Base-by-base conservation (phyloP, 2,329 filamentous ascomycete species). In the Fusarium tricinctum region DNA sequence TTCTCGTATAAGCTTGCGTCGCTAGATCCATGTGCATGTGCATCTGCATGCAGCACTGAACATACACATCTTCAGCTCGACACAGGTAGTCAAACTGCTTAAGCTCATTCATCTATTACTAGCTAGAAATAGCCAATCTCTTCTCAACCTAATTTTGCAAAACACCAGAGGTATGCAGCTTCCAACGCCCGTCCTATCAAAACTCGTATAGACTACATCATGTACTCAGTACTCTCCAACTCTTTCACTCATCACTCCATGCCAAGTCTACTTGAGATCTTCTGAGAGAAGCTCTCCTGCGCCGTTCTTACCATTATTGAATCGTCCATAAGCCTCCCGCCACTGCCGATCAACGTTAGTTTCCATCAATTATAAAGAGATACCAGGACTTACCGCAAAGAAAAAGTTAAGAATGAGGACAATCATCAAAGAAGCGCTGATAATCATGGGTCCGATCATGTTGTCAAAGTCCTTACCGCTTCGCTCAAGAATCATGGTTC, bases 401-500 rank as follows among this genome's bases (percentile, higher is more conserved):
- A 86, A 87, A 81, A 98, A 97, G 78, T 99, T 99, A 73, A 97
- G 77, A 62, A 93, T 84, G 75, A 99, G 80, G 8, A 94, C 94
- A 49, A 91, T 75, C 66, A 92, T 90, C 76, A 99, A 78, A 5
- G 94, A 92, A 38, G 91, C 80, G 74, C 92, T 96, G 43, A 98
- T 90, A 10, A 97, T 85, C 56, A 97, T 80, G 1, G 96, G 96
- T 0, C 96, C 96, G 62, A 93, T 80, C 74, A 95, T 83, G 73
- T 94, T 96, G 78, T 99, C 95, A 79, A 99, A 97, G 73, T 98
- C 94, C 78, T 91, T 95, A 12, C 93, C 94, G 75, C 93, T 97
- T 68, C 96, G 85, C 78, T 93, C 88, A 39, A 91, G 79, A 75
- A 99, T 99, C 85, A 98, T 89, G 54, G 83, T 86, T 61, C 91